These are phyloP conservation scores for Paraphaeosphaeria minitans DNA, from an alignment of 2,329 filamentous ascomycete genomes.

Conservation along the genomic window DNA sequence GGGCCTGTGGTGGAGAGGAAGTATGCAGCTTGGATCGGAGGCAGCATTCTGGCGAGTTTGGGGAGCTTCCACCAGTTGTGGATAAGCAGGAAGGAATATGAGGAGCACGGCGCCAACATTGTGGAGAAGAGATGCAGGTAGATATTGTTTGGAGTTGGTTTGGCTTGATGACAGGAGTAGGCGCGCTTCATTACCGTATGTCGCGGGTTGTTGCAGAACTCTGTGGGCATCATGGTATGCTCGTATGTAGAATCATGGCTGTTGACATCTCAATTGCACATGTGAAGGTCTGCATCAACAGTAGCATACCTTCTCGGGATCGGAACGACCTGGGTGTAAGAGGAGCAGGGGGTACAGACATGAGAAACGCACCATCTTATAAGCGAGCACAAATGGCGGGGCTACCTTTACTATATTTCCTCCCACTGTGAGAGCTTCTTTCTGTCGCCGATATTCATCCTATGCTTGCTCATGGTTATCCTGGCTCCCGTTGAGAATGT, in stretches of 20 bases:
- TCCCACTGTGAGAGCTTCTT: background rate
- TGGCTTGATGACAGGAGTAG: background rate
- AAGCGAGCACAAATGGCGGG: background rate
- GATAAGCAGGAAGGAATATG: conserved; percentile 97
- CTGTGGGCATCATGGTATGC: background rate
- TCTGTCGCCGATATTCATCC: background rate
- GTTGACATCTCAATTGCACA: background rate
- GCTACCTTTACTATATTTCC: background rate
- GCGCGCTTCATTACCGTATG: background rate
- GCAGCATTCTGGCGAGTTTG: conserved; percentile 91
- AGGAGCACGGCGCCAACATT: conserved; percentile 88
- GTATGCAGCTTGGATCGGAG: conserved; percentile 95
- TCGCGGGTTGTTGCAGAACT: background rate
- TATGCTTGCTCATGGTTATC: background rate
- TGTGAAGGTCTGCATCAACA: too few species aligned
- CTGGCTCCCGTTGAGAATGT: background rate
- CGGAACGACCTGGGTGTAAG: too few species aligned
- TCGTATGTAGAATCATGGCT: background rate
- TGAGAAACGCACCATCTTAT: background rate
- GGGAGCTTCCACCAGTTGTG: conserved; percentile 99
- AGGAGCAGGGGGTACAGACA: too few species aligned
- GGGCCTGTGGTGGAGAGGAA: conserved; percentile 86
- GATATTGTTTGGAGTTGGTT: background rate
- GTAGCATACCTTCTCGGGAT: too few species aligned
- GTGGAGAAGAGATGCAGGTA: conserved; percentile 97